Evolutionary conservation across 306 rosid species (phyloP).

Genomic region (Casuarina equisetifolia): DNA sequence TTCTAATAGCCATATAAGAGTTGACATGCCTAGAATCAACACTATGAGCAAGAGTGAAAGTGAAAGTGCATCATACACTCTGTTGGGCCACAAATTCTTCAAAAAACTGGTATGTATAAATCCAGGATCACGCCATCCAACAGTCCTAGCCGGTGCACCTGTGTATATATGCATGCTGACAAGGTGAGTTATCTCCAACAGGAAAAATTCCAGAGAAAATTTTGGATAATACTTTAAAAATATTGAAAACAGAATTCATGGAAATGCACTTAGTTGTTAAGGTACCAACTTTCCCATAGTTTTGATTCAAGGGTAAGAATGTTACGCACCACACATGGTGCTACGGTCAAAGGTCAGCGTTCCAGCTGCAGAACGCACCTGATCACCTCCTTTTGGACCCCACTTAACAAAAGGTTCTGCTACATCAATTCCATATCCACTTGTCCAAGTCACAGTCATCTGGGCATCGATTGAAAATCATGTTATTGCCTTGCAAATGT

Average conservation of each 20-base stretch:
- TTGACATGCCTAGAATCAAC: constrained; percentile 18
- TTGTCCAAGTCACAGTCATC: constrained; percentile 98
- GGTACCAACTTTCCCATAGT: neutral
- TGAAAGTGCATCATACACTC: constrained; percentile 42
- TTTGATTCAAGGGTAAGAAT: constrained; percentile 17
- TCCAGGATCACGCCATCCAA: constrained; percentile 97
- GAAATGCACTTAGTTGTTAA: neutral
- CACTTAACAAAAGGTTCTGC: constrained; percentile 91
- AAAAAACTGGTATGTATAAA: constrained; percentile 82
- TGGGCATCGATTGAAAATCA: constrained; percentile 24
- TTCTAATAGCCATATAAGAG: neutral
- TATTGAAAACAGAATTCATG: neutral
- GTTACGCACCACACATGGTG: constrained; percentile 79
- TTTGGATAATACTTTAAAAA: neutral
- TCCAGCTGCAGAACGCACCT: constrained; percentile 62
- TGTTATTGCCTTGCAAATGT: constrained; percentile 11
- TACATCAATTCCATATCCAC: constrained; percentile 74
- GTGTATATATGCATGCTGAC: constrained; percentile 6
- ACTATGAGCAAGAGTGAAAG: constrained; percentile 14
- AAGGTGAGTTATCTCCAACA: constrained; percentile 6
- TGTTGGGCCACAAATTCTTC: constrained; percentile 85
- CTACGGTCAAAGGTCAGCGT: constrained; percentile 75
- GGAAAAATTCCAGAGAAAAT: neutral
- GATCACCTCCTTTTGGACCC: constrained; percentile 62
- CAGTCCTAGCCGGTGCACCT: constrained; percentile 95